These are phyloP conservation scores for Phytophthora sansomeana DNA, from an alignment of 352 stramenopile genomes.

Conservation along the genomic window DNA sequence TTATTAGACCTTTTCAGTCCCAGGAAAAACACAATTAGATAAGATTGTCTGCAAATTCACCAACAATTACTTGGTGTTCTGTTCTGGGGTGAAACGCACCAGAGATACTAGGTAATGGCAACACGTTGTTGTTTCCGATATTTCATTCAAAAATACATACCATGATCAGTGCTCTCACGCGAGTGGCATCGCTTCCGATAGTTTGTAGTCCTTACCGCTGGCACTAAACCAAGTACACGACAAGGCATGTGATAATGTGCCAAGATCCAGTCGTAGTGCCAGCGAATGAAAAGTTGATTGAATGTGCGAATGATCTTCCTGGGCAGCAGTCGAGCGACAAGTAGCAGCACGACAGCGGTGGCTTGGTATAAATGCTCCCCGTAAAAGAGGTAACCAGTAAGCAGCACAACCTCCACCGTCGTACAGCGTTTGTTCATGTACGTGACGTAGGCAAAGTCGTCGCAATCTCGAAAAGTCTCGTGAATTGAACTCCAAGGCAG, in stretches of 20 bases:
- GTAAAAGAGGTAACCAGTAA: conserved; percentile 35
- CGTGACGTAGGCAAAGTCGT: conserved; percentile 29
- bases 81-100: no score
- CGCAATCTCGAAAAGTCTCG: conserved; percentile 33
- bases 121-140: no score
- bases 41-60: no score
- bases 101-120: no score
- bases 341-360: conserved; percentile 19
- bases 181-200: conserved; percentile 22
- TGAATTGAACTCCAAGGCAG: conserved; percentile 29
- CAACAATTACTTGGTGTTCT: no score
- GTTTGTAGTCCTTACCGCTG: conserved; percentile 28
- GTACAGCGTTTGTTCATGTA: conserved; percentile 18
- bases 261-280: conserved; percentile 22
- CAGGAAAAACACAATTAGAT: no score
- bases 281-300: conserved; percentile 35
- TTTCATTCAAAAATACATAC: no score
- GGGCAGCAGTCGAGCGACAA: conserved; percentile 26
- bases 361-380: conserved; percentile 33
- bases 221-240: conserved; percentile 35
- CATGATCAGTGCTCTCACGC: no score
- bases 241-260: conserved; percentile 15
- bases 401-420: conserved; percentile 32
- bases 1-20: no score
- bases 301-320: conserved; percentile 33